These are phyloP conservation scores for Sarocladium oryzae DNA, from an alignment of 2,329 filamentous ascomycete species.

Conservation along the genomic window DNA sequence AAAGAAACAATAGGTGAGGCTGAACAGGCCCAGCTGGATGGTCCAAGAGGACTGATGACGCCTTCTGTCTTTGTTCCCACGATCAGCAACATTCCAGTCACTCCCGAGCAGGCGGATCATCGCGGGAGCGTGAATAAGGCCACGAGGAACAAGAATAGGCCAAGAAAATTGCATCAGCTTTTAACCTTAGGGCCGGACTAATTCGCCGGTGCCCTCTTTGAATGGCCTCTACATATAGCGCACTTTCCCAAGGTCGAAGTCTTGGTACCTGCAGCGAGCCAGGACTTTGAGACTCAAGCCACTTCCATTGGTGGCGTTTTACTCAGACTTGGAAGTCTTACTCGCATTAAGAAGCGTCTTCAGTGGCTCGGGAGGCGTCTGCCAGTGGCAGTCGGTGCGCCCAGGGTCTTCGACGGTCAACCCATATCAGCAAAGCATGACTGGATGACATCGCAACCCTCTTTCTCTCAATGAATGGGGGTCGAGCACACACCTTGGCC, in stretches of 20 bases:
- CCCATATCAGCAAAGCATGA: too few relatives aligned
- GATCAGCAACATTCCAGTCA: constrained; percentile 8
- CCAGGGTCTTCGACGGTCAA: too few relatives aligned
- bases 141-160: neutral
- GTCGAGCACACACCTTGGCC: neutral
- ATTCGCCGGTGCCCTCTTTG: too few relatives aligned
- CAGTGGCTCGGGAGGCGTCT: too few relatives aligned
- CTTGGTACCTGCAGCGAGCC: constrained; percentile 3
- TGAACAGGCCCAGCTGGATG: neutral
- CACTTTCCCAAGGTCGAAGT: too few relatives aligned
- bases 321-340: too few relatives aligned
- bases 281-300: neutral
- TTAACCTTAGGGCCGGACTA: neutral
- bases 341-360: too few relatives aligned
- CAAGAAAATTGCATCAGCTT: neutral
- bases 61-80: constrained; percentile 1
- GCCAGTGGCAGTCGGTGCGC: too few relatives aligned
- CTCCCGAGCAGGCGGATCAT: constrained; percentile 4
- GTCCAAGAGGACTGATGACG: too few relatives aligned
- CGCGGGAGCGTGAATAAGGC: neutral
- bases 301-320: constrained; percentile 1
- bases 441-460: neutral
- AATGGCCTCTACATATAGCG: too few relatives aligned
- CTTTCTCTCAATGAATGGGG: neutral
- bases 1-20: too few relatives aligned